phyloP scores from a whole-genome alignment of 179 eudicot species.

The Vitellaria paradoxa region DNA sequence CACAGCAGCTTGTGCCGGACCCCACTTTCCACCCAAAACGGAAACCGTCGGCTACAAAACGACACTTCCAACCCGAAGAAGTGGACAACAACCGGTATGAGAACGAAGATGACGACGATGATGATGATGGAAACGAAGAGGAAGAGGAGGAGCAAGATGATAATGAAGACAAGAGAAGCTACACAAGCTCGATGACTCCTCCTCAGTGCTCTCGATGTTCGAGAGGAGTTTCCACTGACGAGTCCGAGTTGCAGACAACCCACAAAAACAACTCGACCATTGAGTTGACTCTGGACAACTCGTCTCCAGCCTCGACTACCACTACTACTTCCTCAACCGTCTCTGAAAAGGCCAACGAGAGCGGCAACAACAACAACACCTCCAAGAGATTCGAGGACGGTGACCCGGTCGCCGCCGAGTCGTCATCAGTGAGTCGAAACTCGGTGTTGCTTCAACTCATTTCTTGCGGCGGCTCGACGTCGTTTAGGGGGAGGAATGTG shows the following conservation, averaged over 20 bases:
- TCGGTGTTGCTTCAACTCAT: slow-evolving; percentile 68
- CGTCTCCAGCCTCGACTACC: slow-evolving; percentile 36
- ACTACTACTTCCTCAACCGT: slow-evolving; percentile 19
- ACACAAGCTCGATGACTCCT: slow-evolving; percentile 43
- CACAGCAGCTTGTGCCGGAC: slow-evolving; percentile 11
- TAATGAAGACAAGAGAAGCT: slow-evolving; percentile 39
- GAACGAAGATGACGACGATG: slow-evolving; percentile 19
- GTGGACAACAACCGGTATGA: background rate
- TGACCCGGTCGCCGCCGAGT: slow-evolving; percentile 24
- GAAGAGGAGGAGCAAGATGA: slow-evolving; percentile 40
- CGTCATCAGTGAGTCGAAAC: slow-evolving; percentile 37
- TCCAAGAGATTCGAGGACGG: slow-evolving; percentile 40
- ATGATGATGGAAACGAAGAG: slow-evolving; percentile 12
- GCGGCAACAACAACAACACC: slow-evolving; percentile 6
- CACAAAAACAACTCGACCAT: slow-evolving; percentile 17
- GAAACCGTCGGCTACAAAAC: slow-evolving; percentile 20
- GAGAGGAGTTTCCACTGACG: slow-evolving; percentile 35
- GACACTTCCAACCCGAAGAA: slow-evolving; percentile 18
- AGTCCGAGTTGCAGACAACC: slow-evolving; percentile 8
- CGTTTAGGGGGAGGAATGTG: slow-evolving; percentile 41
- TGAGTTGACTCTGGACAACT: slow-evolving; percentile 17
- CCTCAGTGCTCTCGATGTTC: slow-evolving; percentile 24
- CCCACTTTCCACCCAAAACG: slow-evolving; percentile 24
- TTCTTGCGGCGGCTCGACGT: slow-evolving; percentile 66
- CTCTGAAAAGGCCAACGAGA: slow-evolving; percentile 30